phyloP scores from a whole-genome alignment of 1,139 yeast species.

The Saccharomyces hybrid region DNA sequence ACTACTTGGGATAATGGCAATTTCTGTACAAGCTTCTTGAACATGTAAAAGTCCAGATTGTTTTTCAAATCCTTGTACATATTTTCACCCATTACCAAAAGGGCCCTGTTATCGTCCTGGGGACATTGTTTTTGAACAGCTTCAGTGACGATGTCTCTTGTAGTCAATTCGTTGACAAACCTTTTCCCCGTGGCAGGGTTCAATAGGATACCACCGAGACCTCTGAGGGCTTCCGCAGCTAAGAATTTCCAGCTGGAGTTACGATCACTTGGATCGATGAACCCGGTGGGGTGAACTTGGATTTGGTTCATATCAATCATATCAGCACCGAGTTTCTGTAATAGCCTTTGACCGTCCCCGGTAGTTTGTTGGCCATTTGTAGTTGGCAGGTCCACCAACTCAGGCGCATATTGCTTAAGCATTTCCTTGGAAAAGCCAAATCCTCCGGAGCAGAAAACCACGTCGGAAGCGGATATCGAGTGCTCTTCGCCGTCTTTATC shows the following conservation, averaged over 20 bases:
- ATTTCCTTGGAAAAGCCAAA: constrained; percentile 39
- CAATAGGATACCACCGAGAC: constrained; percentile 67
- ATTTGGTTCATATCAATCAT: constrained; percentile 69
- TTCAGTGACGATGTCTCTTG: constrained; percentile 62
- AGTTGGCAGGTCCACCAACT: constrained; percentile 54
- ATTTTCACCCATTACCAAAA: constrained; percentile 33
- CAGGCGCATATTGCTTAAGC: constrained; percentile 61
- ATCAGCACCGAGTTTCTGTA: constrained; percentile 50
- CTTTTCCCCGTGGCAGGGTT: constrained; percentile 52
- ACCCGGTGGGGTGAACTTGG: constrained; percentile 80
- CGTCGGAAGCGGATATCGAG: constrained; percentile 34
- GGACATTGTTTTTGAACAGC: constrained; percentile 33
- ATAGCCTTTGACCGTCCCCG: constrained; percentile 66
- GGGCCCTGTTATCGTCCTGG: constrained; percentile 37
- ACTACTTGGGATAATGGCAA: constrained; percentile 45
- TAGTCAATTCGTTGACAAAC: constrained; percentile 64
- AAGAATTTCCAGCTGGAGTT: constrained; percentile 51
- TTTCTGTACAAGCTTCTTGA: constrained; percentile 55
- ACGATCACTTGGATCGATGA: constrained; percentile 56
- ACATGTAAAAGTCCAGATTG: constrained; percentile 59
- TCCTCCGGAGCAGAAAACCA: constrained; percentile 77
- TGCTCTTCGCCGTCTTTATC: constrained; percentile 29
- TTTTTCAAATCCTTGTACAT: constrained; percentile 33
- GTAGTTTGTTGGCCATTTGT: constrained; percentile 71
- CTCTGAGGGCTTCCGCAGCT: constrained; percentile 74